Evolutionary conservation across 495 filamentous ascomycete genomes (phyloP).

Genomic region (Hypoxylon trugodes): DNA sequence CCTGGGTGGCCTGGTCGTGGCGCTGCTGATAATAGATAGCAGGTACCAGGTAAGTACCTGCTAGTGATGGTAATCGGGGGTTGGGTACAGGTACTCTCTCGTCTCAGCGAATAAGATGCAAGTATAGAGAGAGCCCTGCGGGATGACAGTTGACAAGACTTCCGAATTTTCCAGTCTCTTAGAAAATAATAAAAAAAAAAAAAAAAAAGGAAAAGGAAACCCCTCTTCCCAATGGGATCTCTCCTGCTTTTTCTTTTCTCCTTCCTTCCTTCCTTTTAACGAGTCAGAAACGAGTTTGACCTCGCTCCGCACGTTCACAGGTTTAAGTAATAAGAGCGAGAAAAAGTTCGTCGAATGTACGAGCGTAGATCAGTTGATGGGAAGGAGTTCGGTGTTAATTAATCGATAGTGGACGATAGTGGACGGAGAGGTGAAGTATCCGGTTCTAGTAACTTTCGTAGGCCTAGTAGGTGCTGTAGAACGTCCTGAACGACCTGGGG

Average conservation of each 20-base stretch:
- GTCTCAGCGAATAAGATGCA: slow-evolving; percentile 28
- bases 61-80: slow-evolving; percentile 35
- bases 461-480: too few relatives aligned
- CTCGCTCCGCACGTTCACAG: not conserved
- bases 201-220: not conserved
- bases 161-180: too few relatives aligned
- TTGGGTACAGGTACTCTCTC: too few relatives aligned
- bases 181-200: too few relatives aligned
- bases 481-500: too few relatives aligned
- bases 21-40: too few relatives aligned
- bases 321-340: slow-evolving; percentile 3
- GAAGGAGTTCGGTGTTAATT: slow-evolving; percentile 12
- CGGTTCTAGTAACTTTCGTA: too few relatives aligned
- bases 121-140: slow-evolving; percentile 5
- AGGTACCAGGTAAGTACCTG: slow-evolving; percentile 35
- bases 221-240: slow-evolving; percentile 23
- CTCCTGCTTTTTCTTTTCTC: too few relatives aligned
- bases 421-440: slow-evolving; percentile 11
- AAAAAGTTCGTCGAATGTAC: not conserved
- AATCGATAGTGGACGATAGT: slow-evolving; percentile 2
- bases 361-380: too few relatives aligned
- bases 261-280: not conserved
- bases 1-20: slow-evolving; percentile 37
- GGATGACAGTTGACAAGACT: slow-evolving; percentile 20
- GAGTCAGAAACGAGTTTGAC: not conserved